Conservation (phyloP, 2,329 filamentous ascomycete species). For the Cladosporium phlei region DNA sequence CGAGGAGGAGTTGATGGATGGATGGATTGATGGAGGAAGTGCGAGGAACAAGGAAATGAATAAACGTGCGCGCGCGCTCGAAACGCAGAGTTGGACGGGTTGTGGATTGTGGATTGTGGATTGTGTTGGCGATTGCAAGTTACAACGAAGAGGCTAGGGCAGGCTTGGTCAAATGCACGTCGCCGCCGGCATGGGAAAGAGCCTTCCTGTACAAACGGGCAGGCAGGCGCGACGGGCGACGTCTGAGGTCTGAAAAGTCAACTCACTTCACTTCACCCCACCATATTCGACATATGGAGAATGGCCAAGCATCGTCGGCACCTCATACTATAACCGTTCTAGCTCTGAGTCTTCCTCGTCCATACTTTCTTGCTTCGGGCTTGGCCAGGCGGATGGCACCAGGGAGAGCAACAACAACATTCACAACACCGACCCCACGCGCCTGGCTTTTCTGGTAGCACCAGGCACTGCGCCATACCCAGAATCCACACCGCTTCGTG, state of each 20-base stretch:
- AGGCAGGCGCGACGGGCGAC: constrained; percentile 5
- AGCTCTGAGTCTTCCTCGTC: no score
- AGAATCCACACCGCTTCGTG: background rate
- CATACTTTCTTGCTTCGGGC: no score
- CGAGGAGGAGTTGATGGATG: background rate
- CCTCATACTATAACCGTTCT: no score
- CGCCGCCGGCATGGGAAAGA: background rate
- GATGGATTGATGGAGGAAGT: background rate
- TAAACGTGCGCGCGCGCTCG: background rate
- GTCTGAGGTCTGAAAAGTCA: background rate
- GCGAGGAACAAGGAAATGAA: background rate
- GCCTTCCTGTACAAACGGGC: constrained; percentile 5
- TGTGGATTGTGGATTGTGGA: background rate
- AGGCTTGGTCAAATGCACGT: background rate
- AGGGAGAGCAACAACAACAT: no score
- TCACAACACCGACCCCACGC: background rate
- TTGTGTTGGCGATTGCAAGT: background rate
- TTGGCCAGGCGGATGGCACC: no score
- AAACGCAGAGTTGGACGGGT: no score
- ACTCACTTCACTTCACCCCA: background rate
- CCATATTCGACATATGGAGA: no score
- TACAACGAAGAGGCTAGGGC: background rate
- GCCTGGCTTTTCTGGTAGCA: background rate
- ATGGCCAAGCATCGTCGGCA: no score
- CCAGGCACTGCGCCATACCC: background rate